Evolutionary conservation across 192 early-diverging fungal genomes (phyloP).

Genomic region (Coemansia sp.): DNA sequence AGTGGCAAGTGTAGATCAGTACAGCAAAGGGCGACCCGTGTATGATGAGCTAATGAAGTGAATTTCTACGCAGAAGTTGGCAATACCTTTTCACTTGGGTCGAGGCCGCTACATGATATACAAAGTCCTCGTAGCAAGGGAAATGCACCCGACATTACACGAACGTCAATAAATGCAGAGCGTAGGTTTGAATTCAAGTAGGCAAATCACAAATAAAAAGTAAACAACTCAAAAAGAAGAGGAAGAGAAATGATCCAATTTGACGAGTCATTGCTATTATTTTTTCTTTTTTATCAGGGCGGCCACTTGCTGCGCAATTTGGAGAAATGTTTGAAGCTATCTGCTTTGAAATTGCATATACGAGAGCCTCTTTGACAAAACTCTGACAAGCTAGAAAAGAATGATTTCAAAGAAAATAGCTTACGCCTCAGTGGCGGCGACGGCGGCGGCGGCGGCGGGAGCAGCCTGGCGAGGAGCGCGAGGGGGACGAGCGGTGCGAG

Average conservation of each 20-base stretch:
- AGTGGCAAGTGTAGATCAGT: not conserved
- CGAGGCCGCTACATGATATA: conserved; percentile 49
- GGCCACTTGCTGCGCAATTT: not conserved
- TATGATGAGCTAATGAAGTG: not conserved
- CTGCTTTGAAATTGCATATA: not conserved
- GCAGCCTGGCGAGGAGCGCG: conserved; percentile 43
- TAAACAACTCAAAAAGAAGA: not conserved
- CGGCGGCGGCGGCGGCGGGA: conserved; percentile 7
- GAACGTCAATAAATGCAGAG: not conserved
- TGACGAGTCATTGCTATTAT: too few relatives aligned
- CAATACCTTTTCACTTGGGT: conserved; percentile 37
- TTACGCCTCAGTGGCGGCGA: conserved; percentile 42
- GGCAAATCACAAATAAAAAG: not conserved
- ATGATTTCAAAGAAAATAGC: not conserved
- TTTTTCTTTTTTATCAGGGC: not conserved
- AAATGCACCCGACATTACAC: conserved; percentile 14
- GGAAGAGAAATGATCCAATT: not conserved
- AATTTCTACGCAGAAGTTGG: too few relatives aligned
- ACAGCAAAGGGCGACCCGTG: not conserved
- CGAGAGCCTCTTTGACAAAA: not conserved
- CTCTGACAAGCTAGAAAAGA: not conserved
- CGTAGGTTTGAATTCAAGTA: not conserved
- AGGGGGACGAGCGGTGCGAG: conserved; percentile 25
- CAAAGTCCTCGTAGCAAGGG: conserved; percentile 34
- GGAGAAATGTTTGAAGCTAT: not conserved